Evolutionary conservation across 2,329 filamentous ascomycete species (phyloP).

Genomic region (Xylariaceae sp.): DNA sequence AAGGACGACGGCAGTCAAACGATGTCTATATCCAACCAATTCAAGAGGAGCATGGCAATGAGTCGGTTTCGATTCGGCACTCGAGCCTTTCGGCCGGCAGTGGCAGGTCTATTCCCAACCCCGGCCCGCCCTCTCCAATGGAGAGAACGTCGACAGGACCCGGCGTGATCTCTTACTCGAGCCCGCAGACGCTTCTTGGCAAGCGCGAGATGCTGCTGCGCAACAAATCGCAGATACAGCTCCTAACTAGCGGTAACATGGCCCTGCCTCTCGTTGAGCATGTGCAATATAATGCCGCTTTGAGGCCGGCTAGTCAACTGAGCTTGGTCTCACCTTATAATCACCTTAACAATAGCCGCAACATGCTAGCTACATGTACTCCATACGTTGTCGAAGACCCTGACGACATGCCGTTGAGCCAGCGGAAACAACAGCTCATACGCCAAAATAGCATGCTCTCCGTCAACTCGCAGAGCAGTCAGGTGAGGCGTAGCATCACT

Average conservation of each 20-base stretch:
- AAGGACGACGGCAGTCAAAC: slow-evolving; percentile 24
- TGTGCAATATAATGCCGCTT: no score
- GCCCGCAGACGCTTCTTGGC: slow-evolving; percentile 50
- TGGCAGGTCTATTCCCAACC: slow-evolving; percentile 10
- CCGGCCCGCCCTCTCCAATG: slow-evolving; percentile 16
- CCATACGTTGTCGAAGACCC: slow-evolving; percentile 37
- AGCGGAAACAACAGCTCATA: slow-evolving; percentile 59
- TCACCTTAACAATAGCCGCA: no score
- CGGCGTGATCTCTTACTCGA: slow-evolving; percentile 46
- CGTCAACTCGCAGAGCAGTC: slow-evolving; percentile 10
- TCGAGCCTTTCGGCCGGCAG: slow-evolving; percentile 21
- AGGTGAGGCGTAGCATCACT: slow-evolving; percentile 6
- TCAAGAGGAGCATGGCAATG: slow-evolving; percentile 36
- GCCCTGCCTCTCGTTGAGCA: no score
- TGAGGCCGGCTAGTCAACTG: slow-evolving; percentile 36
- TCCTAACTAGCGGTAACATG: slow-evolving; percentile 24
- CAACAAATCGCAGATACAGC: slow-evolving; percentile 43
- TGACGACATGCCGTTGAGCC: slow-evolving; percentile 67
- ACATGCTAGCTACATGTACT: slow-evolving; percentile 32
- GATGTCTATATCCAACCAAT: slow-evolving; percentile 35
- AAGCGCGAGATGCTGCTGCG: slow-evolving; percentile 51
- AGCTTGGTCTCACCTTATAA: no score
- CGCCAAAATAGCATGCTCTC: slow-evolving; percentile 44
- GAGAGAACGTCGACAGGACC: slow-evolving; percentile 31
- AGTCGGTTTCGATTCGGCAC: slow-evolving; percentile 11